phyloP scores from a whole-genome alignment of 208 protist genomes.

The Lotmaria passim region DNA sequence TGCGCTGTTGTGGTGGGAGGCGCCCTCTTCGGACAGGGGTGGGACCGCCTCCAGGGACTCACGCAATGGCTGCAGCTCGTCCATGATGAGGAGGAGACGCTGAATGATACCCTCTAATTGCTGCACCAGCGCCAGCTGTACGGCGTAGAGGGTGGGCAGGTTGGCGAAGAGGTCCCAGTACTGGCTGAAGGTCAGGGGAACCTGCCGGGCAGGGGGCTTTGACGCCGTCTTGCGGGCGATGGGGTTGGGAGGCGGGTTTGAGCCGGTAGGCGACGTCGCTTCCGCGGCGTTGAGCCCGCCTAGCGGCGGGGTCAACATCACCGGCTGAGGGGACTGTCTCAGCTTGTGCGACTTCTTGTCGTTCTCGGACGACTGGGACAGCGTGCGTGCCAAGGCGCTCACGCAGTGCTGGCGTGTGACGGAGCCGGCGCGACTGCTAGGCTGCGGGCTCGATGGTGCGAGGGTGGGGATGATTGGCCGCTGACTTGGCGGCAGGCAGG shows the following conservation, averaged over 20 bases:
- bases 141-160: constrained; percentile 51
- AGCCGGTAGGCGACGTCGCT: background rate
- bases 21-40: background rate
- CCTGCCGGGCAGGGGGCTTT: background rate
- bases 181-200: constrained; percentile 43
- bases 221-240: background rate
- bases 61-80: constrained; percentile 36
- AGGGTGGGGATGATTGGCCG: constrained; percentile 6
- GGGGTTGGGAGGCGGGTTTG: background rate
- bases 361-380: background rate
- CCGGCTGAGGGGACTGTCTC: constrained; percentile 24
- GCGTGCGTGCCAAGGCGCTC: background rate
- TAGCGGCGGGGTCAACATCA: background rate
- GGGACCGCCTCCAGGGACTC: background rate
- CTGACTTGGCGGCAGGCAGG: constrained; percentile 31
- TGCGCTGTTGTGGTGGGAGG: background rate
- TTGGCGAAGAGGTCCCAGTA: constrained; percentile 83
- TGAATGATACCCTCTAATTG: constrained; percentile 45
- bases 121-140: constrained; percentile 53
- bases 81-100: constrained; percentile 37
- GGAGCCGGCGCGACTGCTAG: background rate
- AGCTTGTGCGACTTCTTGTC: background rate
- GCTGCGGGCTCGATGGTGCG: background rate
- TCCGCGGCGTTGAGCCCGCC: background rate
- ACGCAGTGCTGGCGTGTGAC: background rate